Conservation (phyloP, 176 grass and related monocot genomes). For the Miscanthus lutarioriparius region DNA sequence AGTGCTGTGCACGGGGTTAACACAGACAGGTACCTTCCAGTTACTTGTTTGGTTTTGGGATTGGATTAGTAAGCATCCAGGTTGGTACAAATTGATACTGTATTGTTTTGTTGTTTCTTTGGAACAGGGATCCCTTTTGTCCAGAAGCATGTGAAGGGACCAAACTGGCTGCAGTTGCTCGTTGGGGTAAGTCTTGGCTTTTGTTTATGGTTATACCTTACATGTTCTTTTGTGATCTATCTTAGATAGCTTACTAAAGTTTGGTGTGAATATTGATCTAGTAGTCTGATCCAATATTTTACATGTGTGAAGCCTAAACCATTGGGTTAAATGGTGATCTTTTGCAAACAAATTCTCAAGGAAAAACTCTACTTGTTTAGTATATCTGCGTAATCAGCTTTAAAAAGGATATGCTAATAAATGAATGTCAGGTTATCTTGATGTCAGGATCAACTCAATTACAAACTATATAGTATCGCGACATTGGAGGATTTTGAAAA, state of each 20-base stretch:
- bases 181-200: constrained; percentile 36
- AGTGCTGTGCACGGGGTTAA: constrained; percentile 83
- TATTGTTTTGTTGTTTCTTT: constrained; percentile 27
- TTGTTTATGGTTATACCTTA: background rate
- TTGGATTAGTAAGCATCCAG: background rate
- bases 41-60: background rate
- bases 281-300: background rate
- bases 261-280: background rate
- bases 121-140: constrained; percentile 78
- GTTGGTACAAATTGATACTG: background rate
- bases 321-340: background rate
- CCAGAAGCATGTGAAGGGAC: constrained; percentile 85
- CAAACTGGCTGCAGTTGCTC: constrained; percentile 80
- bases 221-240: background rate
- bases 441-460: too few relatives aligned
- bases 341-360: background rate
- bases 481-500: too few relatives aligned
- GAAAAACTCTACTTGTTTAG: background rate
- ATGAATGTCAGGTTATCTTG: too few relatives aligned
- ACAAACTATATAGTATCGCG: too few relatives aligned
- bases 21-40: constrained; percentile 44
- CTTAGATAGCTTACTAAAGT: background rate
- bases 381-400: background rate
- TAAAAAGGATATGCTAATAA: background rate
- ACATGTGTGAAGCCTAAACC: background rate